Evolutionary conservation across 176 grass and related monocot genomes (phyloP).

Genomic region (Triticum aestivum): IWGSC_CS_RefSeq_v2.1 NC_057803.1:578360142-578360641

Average conservation of each 20-base stretch:
- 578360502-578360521: no score
- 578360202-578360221: not conserved
- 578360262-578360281: not conserved
- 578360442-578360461: no score
- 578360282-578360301: not conserved
- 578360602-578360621: no score
- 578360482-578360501: no score
- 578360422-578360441: not conserved
- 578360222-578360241: not conserved
- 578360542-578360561: no score
- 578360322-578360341: not conserved
- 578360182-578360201: not conserved
- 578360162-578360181: not conserved
- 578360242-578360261: not conserved
- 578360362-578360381: not conserved
- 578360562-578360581: no score
- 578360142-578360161: constrained; percentile 15
- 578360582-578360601: no score
- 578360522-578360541: no score
- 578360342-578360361: not conserved
- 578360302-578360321: not conserved
- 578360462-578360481: no score
- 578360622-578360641: no score
- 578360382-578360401: not conserved
- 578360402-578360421: not conserved